phyloP scores from a whole-genome alignment of 179 eudicot genomes.

The Spinacia oleracea region DNA sequence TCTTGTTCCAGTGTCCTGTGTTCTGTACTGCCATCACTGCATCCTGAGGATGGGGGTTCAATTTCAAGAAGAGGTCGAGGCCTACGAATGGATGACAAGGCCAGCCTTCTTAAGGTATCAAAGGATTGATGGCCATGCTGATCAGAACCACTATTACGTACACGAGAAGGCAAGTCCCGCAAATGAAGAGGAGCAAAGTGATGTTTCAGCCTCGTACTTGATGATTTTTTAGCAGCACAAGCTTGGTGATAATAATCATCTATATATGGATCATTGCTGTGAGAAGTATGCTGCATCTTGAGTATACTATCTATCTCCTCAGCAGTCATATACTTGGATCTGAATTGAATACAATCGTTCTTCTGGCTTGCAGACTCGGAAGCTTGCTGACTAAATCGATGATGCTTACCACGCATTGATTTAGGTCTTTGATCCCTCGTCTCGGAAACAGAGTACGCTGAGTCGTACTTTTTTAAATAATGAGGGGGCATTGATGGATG shows the following conservation, averaged over 20 bases:
- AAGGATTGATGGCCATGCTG: conserved; percentile 60
- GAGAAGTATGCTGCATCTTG: conserved; percentile 66
- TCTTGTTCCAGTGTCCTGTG: conserved; percentile 65
- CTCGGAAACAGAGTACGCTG: conserved; percentile 43
- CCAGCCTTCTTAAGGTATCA: conserved; percentile 59
- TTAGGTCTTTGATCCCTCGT: conserved; percentile 57
- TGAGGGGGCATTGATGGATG: conserved; percentile 54
- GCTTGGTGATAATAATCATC: conserved; percentile 88
- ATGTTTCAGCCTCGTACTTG: conserved; percentile 53
- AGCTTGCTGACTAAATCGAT: conserved; percentile 49
- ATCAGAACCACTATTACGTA: conserved; percentile 53
- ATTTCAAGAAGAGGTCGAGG: conserved; percentile 67
- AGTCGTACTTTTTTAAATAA: conserved; percentile 48
- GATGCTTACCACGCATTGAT: conserved; percentile 45
- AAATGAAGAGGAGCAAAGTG: conserved; percentile 64
- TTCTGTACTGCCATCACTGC: conserved; percentile 42
- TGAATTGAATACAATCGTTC: conserved; percentile 47
- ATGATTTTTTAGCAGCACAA: conserved; percentile 54
- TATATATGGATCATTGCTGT: conserved; percentile 71
- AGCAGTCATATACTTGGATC: conserved; percentile 71
- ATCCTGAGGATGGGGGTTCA: conserved; percentile 52
- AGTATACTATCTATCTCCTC: conserved; percentile 74
- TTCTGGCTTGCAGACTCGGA: conserved; percentile 46
- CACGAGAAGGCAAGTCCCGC: conserved; percentile 52
- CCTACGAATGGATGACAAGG: conserved; percentile 71